Percentiles rank a stretch among this genome's conserved stretches.
Evolutionary conservation across 768 basidiomycete species (phyloP).

Genomic region (Gautieria morchelliformis): DNA sequence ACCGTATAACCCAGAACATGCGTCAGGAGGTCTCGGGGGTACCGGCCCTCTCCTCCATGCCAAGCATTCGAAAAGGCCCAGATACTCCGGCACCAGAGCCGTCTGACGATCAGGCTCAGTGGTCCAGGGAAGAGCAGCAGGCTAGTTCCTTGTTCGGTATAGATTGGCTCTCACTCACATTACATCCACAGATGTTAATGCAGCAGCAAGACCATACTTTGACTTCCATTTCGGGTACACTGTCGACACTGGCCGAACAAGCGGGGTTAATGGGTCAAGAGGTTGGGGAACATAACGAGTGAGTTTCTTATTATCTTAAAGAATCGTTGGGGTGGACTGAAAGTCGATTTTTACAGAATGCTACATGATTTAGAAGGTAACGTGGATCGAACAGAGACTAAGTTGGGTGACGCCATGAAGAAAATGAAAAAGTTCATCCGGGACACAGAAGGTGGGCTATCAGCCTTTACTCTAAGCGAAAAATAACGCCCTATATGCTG

Average conservation of each 20-base stretch:
- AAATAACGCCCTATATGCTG: not conserved
- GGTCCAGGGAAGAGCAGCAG: conserved; percentile 84
- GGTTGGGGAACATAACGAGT: conserved; percentile 89
- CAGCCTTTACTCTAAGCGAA: not conserved
- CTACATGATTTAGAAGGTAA: conserved; percentile 67
- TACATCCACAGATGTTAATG: conserved; percentile 61
- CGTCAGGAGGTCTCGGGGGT: conserved; percentile 42
- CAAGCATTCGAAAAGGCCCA: not conserved
- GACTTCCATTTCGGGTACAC: conserved; percentile 76
- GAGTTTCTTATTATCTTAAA: conserved; percentile 17
- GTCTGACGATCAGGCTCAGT: conserved; percentile 64
- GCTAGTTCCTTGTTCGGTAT: conserved; percentile 25
- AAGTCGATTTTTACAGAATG: conserved; percentile 42
- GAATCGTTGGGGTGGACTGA: not conserved
- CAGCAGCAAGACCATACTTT: conserved; percentile 85
- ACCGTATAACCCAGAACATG: conserved; percentile 46
- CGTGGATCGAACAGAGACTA: conserved; percentile 59
- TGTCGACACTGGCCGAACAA: conserved; percentile 78
- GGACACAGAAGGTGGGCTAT: conserved; percentile 61
- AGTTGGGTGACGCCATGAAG: conserved; percentile 55
- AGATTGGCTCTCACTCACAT: not conserved
- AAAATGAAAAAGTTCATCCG: conserved; percentile 73
- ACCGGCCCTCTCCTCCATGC: conserved; percentile 8
- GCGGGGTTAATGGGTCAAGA: conserved; percentile 93
- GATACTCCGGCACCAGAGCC: conserved; percentile 5